Base-by-base conservation (phyloP, 306 rosid species). In the Gleditsia sinensis region DNA sequence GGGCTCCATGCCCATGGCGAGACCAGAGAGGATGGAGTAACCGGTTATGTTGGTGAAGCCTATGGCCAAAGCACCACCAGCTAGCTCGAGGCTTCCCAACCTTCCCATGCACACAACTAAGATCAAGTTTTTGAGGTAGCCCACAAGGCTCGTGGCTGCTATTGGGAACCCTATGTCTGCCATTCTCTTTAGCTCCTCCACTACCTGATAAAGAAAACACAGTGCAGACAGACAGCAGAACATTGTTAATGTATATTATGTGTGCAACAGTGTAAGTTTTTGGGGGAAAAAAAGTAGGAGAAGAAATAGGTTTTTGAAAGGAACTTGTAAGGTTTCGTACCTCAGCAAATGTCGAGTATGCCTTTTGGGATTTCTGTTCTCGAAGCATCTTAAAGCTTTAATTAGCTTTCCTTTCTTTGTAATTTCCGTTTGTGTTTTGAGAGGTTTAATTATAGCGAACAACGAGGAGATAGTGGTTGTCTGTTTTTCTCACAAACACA, bases 21-120 rank as follows among this genome's bases (percentile, higher is more conserved):
- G 77, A 30, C 95, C 95, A 0, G 92, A 87, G 17, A 89, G 87
- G 74, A 89, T 82, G 1, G 92, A 89, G 82, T 87, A 89, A 56
- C 95, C 95, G 13, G 88, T 89, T 72, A 89, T 83, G 87, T 89
- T 89, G 65, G 95, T 85, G 88, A 89, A 83, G 32, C 95, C 92
- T 13, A 89, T 75, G 71, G 92, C 95, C 57, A 89, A 63, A 28
- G 95, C 83, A 3, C 92, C 92, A 3, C 86, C 92, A 0, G 95
- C 95, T 14, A 89, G 85, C 75, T 89, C 88, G 0, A 89, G 76
- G 74, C 87, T 89, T 58, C 95, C 95, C 65, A 89, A 78, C 68
- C 82, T 85, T 30, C 95, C 95, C 95, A 89, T 85, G 95, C 87
- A 89, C 9, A 83, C 60, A 3, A 87, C 92, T 25, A 80, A 74